phyloP scores from a whole-genome alignment of 345 rosid genomes.

The Dimocarpus longan region DNA sequence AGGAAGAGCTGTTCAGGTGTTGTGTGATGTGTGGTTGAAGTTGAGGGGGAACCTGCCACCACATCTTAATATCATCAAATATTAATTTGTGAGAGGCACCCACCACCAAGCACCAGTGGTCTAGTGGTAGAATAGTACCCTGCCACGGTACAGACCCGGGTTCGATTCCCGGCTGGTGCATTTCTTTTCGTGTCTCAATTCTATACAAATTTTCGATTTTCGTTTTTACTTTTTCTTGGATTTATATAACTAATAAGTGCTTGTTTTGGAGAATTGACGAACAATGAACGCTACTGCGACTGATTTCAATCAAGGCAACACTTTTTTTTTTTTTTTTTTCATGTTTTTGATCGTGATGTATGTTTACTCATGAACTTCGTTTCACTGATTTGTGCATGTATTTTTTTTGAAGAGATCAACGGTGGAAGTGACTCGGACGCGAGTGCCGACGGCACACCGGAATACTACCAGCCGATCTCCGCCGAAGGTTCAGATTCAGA shows the following conservation, averaged over 20 bases:
- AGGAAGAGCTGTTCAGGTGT: too few relatives aligned
- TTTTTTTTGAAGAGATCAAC: conserved; percentile 44
- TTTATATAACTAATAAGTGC: neutral
- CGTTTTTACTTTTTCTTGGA: neutral
- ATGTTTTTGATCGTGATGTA: neutral
- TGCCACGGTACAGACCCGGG: conserved; percentile 68
- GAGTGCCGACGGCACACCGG: conserved; percentile 46
- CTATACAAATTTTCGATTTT: neutral
- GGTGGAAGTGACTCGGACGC: conserved; percentile 73
- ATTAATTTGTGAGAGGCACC: rapidly evolving
- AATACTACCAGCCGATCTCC: conserved; percentile 89
- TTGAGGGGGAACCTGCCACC: neutral
- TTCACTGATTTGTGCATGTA: neutral
- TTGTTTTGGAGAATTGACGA: neutral
- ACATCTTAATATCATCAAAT: too few relatives aligned
- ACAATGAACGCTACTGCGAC: conserved; percentile 30
- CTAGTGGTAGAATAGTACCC: conserved; percentile 71
- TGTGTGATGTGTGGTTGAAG: neutral
- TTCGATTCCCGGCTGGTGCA: conserved; percentile 68
- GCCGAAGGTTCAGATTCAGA: conserved; percentile 32
- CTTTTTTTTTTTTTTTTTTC: neutral
- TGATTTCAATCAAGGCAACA: conserved; percentile 26
- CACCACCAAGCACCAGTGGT: conserved; percentile 26
- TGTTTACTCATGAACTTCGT: neutral
- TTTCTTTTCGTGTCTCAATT: too few relatives aligned